Conservation (phyloP, 768 basidiomycete genomes). For the Russula virescens region DNA sequence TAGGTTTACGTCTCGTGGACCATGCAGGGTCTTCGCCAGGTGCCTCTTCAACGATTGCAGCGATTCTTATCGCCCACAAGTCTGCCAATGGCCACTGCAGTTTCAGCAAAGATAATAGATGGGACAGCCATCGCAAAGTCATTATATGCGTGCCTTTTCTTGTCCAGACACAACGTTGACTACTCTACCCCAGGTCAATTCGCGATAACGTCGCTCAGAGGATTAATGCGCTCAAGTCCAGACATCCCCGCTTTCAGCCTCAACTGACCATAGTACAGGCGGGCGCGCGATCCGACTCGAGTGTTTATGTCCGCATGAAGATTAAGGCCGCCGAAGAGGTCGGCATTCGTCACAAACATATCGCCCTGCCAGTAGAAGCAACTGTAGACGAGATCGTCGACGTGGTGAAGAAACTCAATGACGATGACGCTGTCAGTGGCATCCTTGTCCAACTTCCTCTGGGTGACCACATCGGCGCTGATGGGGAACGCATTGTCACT, state of each 20-base stretch:
- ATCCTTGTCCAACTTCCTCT: slow-evolving; percentile 96
- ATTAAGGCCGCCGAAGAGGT: slow-evolving; percentile 91
- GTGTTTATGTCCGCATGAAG: slow-evolving; percentile 96
- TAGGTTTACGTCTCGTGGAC: background rate
- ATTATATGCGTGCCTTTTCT: slow-evolving; percentile 25
- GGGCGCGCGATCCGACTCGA: slow-evolving; percentile 85
- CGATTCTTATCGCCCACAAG: slow-evolving; percentile 8
- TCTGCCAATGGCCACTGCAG: slow-evolving; percentile 27
- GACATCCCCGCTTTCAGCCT: slow-evolving; percentile 84
- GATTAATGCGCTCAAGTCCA: slow-evolving; percentile 57
- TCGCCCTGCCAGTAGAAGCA: slow-evolving; percentile 63
- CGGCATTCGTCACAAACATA: slow-evolving; percentile 81
- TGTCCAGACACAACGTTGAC: slow-evolving; percentile 5
- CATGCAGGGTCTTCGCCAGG: slow-evolving; percentile 6
- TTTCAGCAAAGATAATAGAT: slow-evolving; percentile 60
- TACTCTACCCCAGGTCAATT: slow-evolving; percentile 54
- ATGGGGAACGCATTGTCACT: slow-evolving; percentile 87
- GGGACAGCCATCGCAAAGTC: slow-evolving; percentile 84
- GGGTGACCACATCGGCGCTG: slow-evolving; percentile 70
- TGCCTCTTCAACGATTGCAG: background rate
- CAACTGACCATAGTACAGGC: slow-evolving; percentile 91
- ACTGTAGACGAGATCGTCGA: slow-evolving; percentile 70
- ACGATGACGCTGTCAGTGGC: slow-evolving; percentile 75
- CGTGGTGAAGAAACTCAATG: slow-evolving; percentile 75
- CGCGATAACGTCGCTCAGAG: slow-evolving; percentile 68